Evolutionary conservation across 805 yeast genomes (phyloP).

Genomic region (Candida stauntonica): DNA sequence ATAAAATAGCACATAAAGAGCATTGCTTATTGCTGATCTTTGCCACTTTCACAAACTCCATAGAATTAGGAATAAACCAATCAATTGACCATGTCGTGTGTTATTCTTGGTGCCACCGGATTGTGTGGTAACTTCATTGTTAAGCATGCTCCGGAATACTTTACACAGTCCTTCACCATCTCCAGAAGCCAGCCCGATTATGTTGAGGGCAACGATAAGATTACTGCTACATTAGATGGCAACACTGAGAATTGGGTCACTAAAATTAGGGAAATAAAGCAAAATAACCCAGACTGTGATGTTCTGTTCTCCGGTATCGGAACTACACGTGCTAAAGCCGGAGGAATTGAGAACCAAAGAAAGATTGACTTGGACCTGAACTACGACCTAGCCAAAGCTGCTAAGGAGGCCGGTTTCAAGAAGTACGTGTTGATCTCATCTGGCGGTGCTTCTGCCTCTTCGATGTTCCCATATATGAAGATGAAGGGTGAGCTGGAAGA

Average conservation of each 20-base stretch:
- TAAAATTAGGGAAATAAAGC: slow-evolving; percentile 27
- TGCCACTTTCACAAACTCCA: no score
- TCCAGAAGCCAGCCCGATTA: slow-evolving; percentile 38
- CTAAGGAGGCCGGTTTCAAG: slow-evolving; percentile 61
- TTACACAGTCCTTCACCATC: slow-evolving; percentile 42
- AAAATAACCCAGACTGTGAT: slow-evolving; percentile 29
- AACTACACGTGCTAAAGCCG: slow-evolving; percentile 70
- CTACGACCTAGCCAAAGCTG: slow-evolving; percentile 63
- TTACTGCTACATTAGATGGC: slow-evolving; percentile 37
- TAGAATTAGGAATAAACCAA: not conserved
- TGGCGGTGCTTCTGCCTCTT: slow-evolving; percentile 53
- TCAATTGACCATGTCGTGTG: slow-evolving; percentile 14
- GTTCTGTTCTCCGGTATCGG: slow-evolving; percentile 65
- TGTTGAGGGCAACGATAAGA: slow-evolving; percentile 7
- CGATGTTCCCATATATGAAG: slow-evolving; percentile 56
- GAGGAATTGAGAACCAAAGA: slow-evolving; percentile 64
- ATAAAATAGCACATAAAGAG: no score
- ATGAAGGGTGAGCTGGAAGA: slow-evolving; percentile 77
- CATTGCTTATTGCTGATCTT: no score
- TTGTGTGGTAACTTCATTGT: slow-evolving; percentile 62
- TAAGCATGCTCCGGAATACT: slow-evolving; percentile 35
- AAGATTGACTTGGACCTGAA: slow-evolving; percentile 75
- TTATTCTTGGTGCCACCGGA: slow-evolving; percentile 74
- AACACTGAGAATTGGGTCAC: slow-evolving; percentile 49
- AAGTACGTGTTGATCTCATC: slow-evolving; percentile 68